Evolutionary conservation across 2,329 filamentous ascomycete genomes (phyloP).

Genomic region (Pestalotiopsis sp.): DNA sequence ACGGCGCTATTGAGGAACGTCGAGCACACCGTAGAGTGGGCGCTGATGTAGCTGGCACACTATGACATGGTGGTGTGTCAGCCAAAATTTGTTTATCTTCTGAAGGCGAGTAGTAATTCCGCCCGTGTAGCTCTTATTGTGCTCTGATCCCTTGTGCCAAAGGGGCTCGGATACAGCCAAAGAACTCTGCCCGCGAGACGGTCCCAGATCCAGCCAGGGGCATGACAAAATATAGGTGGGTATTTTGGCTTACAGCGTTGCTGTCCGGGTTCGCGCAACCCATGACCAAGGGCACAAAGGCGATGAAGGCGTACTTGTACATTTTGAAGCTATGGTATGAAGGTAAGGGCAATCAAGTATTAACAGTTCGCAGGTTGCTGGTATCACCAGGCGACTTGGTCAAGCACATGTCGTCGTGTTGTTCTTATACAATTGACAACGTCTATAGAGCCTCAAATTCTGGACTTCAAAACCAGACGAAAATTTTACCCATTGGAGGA

Average conservation of each 20-base stretch:
- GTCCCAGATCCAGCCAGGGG: too few relatives aligned
- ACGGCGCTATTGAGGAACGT: slow-evolving; percentile 3
- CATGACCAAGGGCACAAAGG: slow-evolving; percentile 1
- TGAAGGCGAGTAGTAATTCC: too few relatives aligned
- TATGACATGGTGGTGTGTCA: too few relatives aligned
- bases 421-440: neutral
- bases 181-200: too few relatives aligned
- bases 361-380: too few relatives aligned
- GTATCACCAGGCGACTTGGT: too few relatives aligned
- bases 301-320: neutral
- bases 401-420: neutral
- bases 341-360: too few relatives aligned
- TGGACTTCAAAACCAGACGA: neutral
- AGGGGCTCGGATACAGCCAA: too few relatives aligned
- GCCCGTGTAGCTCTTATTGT: too few relatives aligned
- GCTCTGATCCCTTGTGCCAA: too few relatives aligned
- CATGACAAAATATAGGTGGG: too few relatives aligned
- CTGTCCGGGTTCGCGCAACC: slow-evolving; percentile 11
- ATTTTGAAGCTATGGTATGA: neutral
- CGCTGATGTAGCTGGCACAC: slow-evolving; percentile 13
- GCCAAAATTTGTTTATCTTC: too few relatives aligned
- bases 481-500: neutral
- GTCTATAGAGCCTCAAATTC: neutral
- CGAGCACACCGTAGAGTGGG: neutral
- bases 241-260: neutral